These are phyloP conservation scores for Agaricus subrufescens DNA, from an alignment of 768 basidiomycete species.

Conservation along the genomic window DNA sequence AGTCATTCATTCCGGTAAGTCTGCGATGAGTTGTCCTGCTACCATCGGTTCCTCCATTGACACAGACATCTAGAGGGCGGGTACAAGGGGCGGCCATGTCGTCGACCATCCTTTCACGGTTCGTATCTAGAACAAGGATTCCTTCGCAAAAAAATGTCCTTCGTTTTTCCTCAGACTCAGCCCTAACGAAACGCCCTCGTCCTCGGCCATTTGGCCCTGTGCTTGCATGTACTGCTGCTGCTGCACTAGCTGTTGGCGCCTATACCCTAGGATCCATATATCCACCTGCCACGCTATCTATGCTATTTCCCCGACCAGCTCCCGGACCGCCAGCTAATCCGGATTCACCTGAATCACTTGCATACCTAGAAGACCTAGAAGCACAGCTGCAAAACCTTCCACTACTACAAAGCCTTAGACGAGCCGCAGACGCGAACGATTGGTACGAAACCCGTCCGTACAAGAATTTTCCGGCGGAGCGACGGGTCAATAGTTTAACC, in stretches of 20 bases:
- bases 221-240: not conserved
- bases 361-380: slow-evolving; percentile 61
- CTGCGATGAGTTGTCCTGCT: too few species aligned
- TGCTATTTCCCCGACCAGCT: slow-evolving; percentile 73
- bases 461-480: slow-evolving; percentile 59
- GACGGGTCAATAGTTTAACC: slow-evolving; percentile 78
- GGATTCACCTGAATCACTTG: slow-evolving; percentile 52
- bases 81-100: not conserved
- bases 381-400: slow-evolving; percentile 60
- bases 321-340: slow-evolving; percentile 59
- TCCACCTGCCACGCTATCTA: slow-evolving; percentile 59
- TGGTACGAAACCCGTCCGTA: slow-evolving; percentile 85
- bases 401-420: slow-evolving; percentile 45
- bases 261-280: slow-evolving; percentile 59
- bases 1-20: too few species aligned
- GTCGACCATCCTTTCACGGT: not conserved
- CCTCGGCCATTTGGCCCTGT: not conserved
- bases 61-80: not conserved
- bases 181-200: not conserved
- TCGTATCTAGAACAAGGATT: slow-evolving; percentile 2
- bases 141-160: not conserved
- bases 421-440: slow-evolving; percentile 41
- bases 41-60: not conserved
- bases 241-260: not conserved
- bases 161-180: slow-evolving; percentile 3